Evolutionary conservation across 208 protist genomes (phyloP).

Genomic region (Tetramitus jugosus): DNA sequence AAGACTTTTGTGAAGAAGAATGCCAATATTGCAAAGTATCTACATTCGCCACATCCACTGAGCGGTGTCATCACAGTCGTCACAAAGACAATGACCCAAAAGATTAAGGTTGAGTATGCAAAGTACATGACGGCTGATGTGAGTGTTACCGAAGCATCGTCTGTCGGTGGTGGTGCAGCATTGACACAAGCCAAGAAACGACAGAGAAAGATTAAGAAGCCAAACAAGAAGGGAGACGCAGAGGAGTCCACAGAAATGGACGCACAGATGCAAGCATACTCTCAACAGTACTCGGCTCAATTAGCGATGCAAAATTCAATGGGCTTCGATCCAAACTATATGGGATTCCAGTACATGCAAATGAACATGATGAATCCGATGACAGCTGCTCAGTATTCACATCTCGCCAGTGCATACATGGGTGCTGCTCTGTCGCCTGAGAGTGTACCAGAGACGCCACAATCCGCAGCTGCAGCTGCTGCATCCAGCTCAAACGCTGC

Average conservation of each 20-base stretch:
- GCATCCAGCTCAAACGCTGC: not conserved
- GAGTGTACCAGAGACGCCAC: too few relatives aligned
- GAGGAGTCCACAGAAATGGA: not conserved
- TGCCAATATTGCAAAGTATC: constrained; percentile 19
- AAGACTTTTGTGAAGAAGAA: constrained; percentile 20
- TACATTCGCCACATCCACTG: not conserved
- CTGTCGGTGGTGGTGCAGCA: too few relatives aligned
- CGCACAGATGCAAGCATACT: not conserved
- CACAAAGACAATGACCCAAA: constrained; percentile 2
- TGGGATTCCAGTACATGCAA: not conserved
- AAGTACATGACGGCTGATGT: not conserved
- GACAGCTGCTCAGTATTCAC: not conserved
- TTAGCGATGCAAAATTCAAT: not conserved
- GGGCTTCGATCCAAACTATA: not conserved
- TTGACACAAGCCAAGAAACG: not conserved
- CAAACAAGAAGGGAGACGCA: not conserved
- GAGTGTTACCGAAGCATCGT: not conserved
- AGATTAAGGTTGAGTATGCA: not conserved
- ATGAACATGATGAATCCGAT: not conserved
- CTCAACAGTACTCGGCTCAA: too few relatives aligned
- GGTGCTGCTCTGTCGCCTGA: not conserved
- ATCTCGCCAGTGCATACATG: not conserved
- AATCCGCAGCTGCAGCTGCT: not conserved
- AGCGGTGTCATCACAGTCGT: not conserved
- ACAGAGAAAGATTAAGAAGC: too few relatives aligned